Percentiles rank a stretch among this genome's conserved stretches.
phyloP scores from a whole-genome alignment of 257 asterid genomes.

The Verbena officinalis region DNA sequence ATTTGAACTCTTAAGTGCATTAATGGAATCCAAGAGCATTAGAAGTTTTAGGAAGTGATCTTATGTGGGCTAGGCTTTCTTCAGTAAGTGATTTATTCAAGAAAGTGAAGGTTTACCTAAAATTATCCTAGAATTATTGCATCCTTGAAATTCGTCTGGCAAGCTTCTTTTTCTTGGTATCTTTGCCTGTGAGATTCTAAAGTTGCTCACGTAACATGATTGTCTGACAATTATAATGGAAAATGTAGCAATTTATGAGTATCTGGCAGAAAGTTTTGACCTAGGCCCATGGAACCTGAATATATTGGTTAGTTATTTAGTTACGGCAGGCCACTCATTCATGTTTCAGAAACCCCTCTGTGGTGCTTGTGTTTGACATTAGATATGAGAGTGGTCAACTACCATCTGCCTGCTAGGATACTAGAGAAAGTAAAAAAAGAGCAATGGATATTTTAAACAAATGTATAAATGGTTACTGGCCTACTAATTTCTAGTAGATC shows the following conservation, averaged over 20 bases:
- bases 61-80: constrained; percentile 7
- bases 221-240: constrained; percentile 4
- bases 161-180: constrained; percentile 10
- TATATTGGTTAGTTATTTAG: constrained; percentile 12
- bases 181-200: neutral
- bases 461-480: constrained; percentile 5
- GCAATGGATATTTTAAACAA: neutral
- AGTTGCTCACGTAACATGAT: constrained; percentile 3
- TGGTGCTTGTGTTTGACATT: constrained; percentile 12
- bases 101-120: constrained; percentile 1
- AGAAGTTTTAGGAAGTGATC: constrained; percentile 23
- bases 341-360: neutral
- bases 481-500: neutral
- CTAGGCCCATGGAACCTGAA: constrained; percentile 1
- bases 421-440: neutral
- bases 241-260: constrained; percentile 8
- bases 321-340: neutral
- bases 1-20: constrained; percentile 3
- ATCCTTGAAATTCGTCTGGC: neutral
- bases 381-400: neutral
- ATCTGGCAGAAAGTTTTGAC: neutral
- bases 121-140: constrained; percentile 11
- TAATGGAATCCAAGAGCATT: neutral
- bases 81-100: neutral
- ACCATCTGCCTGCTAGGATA: constrained; percentile 3